A percentile compares a stretch with the other conserved stretches of the same genome.
phyloP scores from a whole-genome alignment of 2,329 filamentous ascomycete species.

The Neoascochyta sp. region DNA sequence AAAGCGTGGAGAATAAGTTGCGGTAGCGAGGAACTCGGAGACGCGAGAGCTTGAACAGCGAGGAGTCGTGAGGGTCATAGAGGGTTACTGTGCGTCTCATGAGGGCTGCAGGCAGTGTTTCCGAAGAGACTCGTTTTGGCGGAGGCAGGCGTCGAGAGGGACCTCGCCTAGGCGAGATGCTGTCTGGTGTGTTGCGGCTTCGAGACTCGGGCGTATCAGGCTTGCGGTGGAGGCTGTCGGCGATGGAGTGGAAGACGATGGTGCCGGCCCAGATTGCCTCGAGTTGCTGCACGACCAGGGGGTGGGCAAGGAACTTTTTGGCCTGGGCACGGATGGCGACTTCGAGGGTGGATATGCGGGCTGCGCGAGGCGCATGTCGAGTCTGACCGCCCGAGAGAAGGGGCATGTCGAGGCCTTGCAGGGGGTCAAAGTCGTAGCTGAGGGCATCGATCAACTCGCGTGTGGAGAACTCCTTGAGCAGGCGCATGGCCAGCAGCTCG shows the following conservation, averaged over 20 bases:
- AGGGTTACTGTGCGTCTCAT: constrained; percentile 73
- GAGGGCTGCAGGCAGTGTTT: constrained; percentile 32
- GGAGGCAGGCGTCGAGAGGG: constrained; percentile 30
- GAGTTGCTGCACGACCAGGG: constrained; percentile 88
- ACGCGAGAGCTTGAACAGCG: constrained; percentile 84
- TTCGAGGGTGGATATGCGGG: constrained; percentile 84
- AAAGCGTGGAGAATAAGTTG: constrained; percentile 83
- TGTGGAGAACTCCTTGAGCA: constrained; percentile 85
- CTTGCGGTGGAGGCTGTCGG: constrained; percentile 74
- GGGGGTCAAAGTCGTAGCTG: constrained; percentile 90
- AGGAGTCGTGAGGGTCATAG: constrained; percentile 87
- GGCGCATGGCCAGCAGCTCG: constrained; percentile 83
- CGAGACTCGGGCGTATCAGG: constrained; percentile 37
- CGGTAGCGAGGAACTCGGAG: constrained; percentile 88
- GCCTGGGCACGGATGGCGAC: constrained; percentile 89
- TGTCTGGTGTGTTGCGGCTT: constrained; percentile 18
- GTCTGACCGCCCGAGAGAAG: constrained; percentile 24
- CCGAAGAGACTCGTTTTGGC: constrained; percentile 22
- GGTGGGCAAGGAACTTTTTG: constrained; percentile 88
- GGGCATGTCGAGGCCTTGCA: constrained; percentile 68
- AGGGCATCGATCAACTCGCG: constrained; percentile 89
- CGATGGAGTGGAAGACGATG: constrained; percentile 88
- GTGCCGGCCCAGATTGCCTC: constrained; percentile 96
- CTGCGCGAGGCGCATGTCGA: constrained; percentile 48
- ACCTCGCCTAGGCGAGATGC: constrained; percentile 28